These are phyloP conservation scores for Carallia brachiata DNA, from an alignment of 345 rosid species.

Conservation along the genomic window DNA sequence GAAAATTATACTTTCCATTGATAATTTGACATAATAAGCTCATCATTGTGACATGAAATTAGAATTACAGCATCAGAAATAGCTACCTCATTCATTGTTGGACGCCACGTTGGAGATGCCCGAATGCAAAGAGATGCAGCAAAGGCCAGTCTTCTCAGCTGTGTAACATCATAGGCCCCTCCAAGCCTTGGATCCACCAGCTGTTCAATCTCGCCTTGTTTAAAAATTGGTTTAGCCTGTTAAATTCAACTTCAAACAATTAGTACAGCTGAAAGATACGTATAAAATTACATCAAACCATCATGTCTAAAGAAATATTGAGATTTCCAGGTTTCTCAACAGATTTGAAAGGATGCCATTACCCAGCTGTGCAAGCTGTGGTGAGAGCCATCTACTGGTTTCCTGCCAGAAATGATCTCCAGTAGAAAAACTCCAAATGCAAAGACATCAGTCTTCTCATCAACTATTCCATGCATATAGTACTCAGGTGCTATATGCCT, in stretches of 20 bases:
- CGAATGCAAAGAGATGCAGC: constrained; percentile 88
- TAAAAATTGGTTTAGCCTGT: constrained; percentile 78
- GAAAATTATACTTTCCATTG: not conserved
- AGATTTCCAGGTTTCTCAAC: not conserved
- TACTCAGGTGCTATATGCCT: constrained; percentile 98
- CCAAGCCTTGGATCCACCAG: constrained; percentile 76
- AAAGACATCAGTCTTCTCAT: constrained; percentile 95
- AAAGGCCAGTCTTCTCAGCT: constrained; percentile 65
- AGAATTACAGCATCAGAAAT: not conserved
- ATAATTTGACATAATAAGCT: no score
- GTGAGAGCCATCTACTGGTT: constrained; percentile 84
- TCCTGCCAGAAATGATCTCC: constrained; percentile 84
- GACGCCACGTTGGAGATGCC: constrained; percentile 77
- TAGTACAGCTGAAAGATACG: not conserved
- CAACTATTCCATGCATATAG: constrained; percentile 94
- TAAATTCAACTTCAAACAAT: constrained; percentile 2
- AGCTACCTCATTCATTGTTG: constrained; percentile 80
- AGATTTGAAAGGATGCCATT: constrained; percentile 10
- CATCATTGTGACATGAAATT: no score
- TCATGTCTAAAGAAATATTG: no score
- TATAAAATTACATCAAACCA: no score
- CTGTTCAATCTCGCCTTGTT: constrained; percentile 55
- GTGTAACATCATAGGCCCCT: constrained; percentile 53
- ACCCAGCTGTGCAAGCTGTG: constrained; percentile 95
- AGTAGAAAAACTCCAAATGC: constrained; percentile 91